These are phyloP conservation scores for Kodamaea sp. DNA, from an alignment of 1,139 yeast species.

Conservation along the genomic window DNA sequence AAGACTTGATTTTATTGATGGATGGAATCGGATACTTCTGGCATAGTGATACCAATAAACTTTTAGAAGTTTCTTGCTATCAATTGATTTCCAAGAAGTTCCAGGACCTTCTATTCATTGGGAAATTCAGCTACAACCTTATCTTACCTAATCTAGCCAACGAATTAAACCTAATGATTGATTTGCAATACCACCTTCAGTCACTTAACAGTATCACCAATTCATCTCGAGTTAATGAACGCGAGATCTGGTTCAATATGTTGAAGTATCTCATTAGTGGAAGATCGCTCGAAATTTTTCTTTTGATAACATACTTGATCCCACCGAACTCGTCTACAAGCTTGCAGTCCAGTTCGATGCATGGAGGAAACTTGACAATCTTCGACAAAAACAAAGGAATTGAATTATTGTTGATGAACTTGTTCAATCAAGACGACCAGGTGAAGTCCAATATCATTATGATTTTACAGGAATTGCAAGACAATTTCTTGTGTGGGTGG, in stretches of 20 bases:
- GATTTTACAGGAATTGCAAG: conserved; percentile 49
- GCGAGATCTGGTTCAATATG: conserved; percentile 48
- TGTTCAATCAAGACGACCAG: conserved; percentile 51
- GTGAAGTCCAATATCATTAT: conserved; percentile 43
- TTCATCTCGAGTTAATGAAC: conserved; percentile 27
- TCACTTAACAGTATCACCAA: conserved; percentile 26
- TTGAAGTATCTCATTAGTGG: conserved; percentile 47
- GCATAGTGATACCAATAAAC: conserved; percentile 44
- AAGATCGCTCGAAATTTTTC: conserved; percentile 43
- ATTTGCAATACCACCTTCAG: conserved; percentile 47
- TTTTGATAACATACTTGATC: conserved; percentile 43
- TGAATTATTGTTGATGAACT: conserved; percentile 42
- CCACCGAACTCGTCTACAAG: conserved; percentile 48
- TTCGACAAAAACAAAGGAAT: conserved; percentile 52
- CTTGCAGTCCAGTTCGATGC: conserved; percentile 39
- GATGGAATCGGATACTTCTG: conserved; percentile 50
- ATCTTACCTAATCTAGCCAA: conserved; percentile 41
- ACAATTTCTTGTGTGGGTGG: conserved; percentile 50
- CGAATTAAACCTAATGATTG: conserved; percentile 47
- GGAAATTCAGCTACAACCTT: conserved; percentile 35
- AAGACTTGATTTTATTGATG: conserved; percentile 33
- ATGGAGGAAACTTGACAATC: conserved; percentile 45
- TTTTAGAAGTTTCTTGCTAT: conserved; percentile 46
- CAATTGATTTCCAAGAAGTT: conserved; percentile 42
- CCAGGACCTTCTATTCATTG: conserved; percentile 37